Conservation (phyloP, 192 early-diverging fungal species). For the Coemansia sp. region DNA sequence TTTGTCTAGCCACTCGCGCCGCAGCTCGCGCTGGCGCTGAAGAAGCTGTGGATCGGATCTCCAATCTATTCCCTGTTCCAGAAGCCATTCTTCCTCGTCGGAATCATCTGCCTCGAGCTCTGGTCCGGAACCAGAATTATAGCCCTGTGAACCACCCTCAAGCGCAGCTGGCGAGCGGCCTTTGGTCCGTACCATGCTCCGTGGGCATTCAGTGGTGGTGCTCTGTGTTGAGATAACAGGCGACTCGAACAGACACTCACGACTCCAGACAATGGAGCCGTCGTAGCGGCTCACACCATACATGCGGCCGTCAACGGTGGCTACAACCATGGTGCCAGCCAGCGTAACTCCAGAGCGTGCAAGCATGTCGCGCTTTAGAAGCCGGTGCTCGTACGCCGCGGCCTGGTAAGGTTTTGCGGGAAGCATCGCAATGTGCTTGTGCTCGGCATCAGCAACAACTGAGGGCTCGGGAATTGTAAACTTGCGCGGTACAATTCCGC, state of each 20-base stretch:
- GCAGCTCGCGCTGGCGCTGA: slow-evolving; percentile 35
- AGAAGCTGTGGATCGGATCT: slow-evolving; percentile 40
- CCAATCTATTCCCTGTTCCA: slow-evolving; percentile 55
- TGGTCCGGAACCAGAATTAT: background rate
- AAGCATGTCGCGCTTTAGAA: slow-evolving; percentile 37
- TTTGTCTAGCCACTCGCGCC: slow-evolving; percentile 30
- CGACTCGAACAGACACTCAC: slow-evolving; percentile 23
- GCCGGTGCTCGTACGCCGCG: slow-evolving; percentile 26
- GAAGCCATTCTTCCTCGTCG: slow-evolving; percentile 49
- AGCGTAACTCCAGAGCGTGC: slow-evolving; percentile 34
- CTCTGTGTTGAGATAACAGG: background rate
- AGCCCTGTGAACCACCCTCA: background rate
- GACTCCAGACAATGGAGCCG: slow-evolving; percentile 49
- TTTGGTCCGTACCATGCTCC: slow-evolving; percentile 42
- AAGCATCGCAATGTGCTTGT: slow-evolving; percentile 43
- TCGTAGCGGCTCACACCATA: slow-evolving; percentile 44
- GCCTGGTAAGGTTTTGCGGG: slow-evolving; percentile 35
- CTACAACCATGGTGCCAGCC: slow-evolving; percentile 45
- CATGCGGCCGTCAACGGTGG: slow-evolving; percentile 48
- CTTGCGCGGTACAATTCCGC: slow-evolving; percentile 46
- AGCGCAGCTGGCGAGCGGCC: slow-evolving; percentile 6
- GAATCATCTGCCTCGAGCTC: background rate
- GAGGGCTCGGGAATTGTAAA: slow-evolving; percentile 50
- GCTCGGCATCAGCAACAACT: slow-evolving; percentile 43
- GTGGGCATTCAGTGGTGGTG: slow-evolving; percentile 12